phyloP scores from a whole-genome alignment of 345 rosid species.

The Moricandia moricandioides region DNA sequence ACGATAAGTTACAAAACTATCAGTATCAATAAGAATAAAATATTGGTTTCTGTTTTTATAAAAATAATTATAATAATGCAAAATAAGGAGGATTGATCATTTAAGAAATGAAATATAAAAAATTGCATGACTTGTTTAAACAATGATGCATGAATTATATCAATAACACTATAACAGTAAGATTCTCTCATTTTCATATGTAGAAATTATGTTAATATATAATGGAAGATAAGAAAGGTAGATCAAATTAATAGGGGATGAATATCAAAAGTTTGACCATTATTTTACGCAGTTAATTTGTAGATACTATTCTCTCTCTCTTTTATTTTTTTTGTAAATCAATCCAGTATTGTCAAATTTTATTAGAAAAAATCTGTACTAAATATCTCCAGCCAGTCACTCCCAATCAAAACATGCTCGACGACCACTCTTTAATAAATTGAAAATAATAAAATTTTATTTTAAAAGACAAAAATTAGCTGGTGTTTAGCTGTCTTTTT shows the following conservation, averaged over 20 bases:
- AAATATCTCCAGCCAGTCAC: background rate
- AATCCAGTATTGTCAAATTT: background rate
- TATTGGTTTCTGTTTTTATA: no score
- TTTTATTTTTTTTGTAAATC: background rate
- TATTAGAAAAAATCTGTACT: background rate
- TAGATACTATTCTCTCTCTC: constrained; percentile 14
- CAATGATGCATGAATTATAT: background rate
- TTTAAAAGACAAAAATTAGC: no score
- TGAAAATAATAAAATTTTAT: no score
- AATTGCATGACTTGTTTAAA: background rate
- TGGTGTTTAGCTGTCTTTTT: no score
- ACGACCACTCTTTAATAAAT: no score
- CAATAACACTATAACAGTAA: background rate
- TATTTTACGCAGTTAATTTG: background rate
- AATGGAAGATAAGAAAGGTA: background rate
- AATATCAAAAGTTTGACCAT: constrained; percentile 4
- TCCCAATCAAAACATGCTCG: background rate
- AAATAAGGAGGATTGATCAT: background rate
- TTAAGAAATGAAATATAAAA: background rate
- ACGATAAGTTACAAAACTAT: background rate
- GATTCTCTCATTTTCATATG: background rate
- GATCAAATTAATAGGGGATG: background rate
- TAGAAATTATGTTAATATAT: background rate
- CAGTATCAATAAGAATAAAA: no score
- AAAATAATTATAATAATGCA: background rate